Percentiles rank a stretch among this genome's conserved stretches.
phyloP scores from a whole-genome alignment of 306 rosid genomes.

The Hippophae gyantsensis region DNA sequence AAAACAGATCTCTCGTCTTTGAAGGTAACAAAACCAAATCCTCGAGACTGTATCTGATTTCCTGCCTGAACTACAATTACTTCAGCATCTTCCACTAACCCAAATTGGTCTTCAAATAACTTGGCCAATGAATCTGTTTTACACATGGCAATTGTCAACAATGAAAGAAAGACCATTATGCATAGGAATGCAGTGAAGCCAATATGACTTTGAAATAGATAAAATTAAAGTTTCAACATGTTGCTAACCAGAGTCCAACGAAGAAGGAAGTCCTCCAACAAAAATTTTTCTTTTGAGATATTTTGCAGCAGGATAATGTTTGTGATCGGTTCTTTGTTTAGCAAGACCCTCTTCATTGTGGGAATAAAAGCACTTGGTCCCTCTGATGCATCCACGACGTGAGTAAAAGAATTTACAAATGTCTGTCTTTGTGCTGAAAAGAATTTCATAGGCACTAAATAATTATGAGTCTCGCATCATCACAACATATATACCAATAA shows the following conservation, averaged over 20 bases:
- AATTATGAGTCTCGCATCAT: slow-evolving; percentile 9
- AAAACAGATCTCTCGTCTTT: slow-evolving; percentile 27
- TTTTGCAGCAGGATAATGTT: slow-evolving; percentile 3
- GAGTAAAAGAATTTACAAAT: slow-evolving; percentile 28
- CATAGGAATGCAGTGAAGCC: neutral
- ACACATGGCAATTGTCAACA: neutral
- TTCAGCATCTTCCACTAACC: slow-evolving; percentile 27
- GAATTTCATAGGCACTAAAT: slow-evolving; percentile 7
- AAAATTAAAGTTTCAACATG: slow-evolving; percentile 2
- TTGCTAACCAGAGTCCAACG: slow-evolving; percentile 27
- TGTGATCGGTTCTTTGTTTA: slow-evolving; percentile 12
- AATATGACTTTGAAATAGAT: neutral
- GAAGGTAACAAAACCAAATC: slow-evolving; percentile 33
- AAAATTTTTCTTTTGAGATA: slow-evolving; percentile 16
- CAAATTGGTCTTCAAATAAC: slow-evolving; percentile 31
- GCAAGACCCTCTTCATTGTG: slow-evolving; percentile 19
- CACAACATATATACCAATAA: neutral
- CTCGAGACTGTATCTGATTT: slow-evolving; percentile 25
- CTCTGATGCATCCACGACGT: slow-evolving; percentile 32
- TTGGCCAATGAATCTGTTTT: slow-evolving; percentile 21
- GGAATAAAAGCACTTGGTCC: slow-evolving; percentile 25
- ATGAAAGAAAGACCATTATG: neutral
- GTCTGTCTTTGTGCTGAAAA: slow-evolving; percentile 17
- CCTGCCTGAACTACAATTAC: slow-evolving; percentile 22
- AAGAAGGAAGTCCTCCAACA: slow-evolving; percentile 33